Evolutionary conservation across 2,329 filamentous ascomycete species (phyloP), one percentile per base, ranked within the genome.

Genomic region (Scedosporium aurantiacum): DNA sequence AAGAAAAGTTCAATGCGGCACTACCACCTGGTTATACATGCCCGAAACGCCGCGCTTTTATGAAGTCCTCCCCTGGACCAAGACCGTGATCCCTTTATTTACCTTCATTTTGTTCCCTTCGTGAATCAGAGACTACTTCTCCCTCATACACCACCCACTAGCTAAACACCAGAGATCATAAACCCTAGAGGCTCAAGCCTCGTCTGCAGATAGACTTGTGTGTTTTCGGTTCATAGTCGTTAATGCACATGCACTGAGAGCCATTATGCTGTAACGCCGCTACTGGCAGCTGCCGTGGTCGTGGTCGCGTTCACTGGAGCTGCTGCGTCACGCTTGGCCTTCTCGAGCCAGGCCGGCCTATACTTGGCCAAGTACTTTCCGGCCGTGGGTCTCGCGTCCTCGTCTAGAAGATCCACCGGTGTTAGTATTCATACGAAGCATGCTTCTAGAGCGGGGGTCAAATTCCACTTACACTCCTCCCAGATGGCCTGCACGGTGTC

Each of bases 401-500:
- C 84, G 65, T 82, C 82, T 85, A 63, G 25, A 47, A 50, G 10
- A 61, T 8, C 14, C 32, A 32, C 16, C 18, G 16, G 56, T 27
- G 41, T 64, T 47, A 60, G 59, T 50, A 16, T 21, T 16, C n/a
- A 47, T 59, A 50, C 23, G 27, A 18, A 62, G 43, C 1, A 43
- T 4, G 43, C n/a, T 32, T 47, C 61, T 12, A 57, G 10, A 54
- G 54, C 25, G 43, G 28, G 28, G 32, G 32, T 14, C 54, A 60
- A 25, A 7, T 61, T 7, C 18, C 45, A 77, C 83, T 75, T 75
- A 86, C 83, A 87, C 63, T 86, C 84, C 16, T 78, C 74, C 83
- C 85, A 88, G 63, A 88, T 83, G 63, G 83, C 84, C 67, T 87
- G 82, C 61, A 89, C 81, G 1, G 82, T 81, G 68, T 88, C 84